These are phyloP conservation scores for Handroanthus guayacan DNA, from an alignment of 257 asterid species.

Conservation along the genomic window DNA sequence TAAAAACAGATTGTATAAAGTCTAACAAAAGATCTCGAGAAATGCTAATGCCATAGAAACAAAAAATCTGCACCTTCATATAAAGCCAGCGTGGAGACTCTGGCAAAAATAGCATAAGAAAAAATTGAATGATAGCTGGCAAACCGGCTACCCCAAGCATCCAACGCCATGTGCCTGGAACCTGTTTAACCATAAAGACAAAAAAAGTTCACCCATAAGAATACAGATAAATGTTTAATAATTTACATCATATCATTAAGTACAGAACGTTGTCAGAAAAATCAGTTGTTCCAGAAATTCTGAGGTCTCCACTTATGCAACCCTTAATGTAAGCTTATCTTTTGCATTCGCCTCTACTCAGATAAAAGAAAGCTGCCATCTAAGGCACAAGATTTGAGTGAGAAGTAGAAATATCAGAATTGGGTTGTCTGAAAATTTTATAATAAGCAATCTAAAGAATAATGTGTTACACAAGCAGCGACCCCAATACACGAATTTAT, in stretches of 20 bases:
- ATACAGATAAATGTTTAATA: constrained; percentile 6
- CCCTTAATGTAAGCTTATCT: too few relatives aligned
- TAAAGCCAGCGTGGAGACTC: constrained; percentile 99
- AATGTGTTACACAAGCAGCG: background rate
- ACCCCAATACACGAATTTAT: background rate
- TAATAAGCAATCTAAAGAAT: background rate
- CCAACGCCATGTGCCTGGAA: constrained; percentile 99
- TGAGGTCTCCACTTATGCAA: too few relatives aligned
- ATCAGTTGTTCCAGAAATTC: too few relatives aligned
- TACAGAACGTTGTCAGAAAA: too few relatives aligned
- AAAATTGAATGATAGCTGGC: constrained; percentile 83
- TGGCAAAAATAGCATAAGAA: constrained; percentile 84
- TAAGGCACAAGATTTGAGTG: background rate
- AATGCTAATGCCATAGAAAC: constrained; percentile 27
- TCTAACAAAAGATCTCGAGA: constrained; percentile 4
- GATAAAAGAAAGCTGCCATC: background rate
- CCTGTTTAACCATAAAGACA: constrained; percentile 52
- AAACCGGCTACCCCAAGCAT: constrained; percentile 94
- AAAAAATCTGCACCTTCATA: constrained; percentile 59
- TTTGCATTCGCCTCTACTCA: constrained; percentile 17
- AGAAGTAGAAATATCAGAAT: background rate
- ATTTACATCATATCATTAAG: constrained; percentile 11
- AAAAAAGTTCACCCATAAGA: constrained; percentile 18
- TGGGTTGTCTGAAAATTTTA: background rate
- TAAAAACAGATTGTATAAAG: constrained; percentile 13